These are phyloP conservation scores for Globisporangium yorkense DNA, from an alignment of 352 stramenopile genomes.

Conservation along the genomic window DNA sequence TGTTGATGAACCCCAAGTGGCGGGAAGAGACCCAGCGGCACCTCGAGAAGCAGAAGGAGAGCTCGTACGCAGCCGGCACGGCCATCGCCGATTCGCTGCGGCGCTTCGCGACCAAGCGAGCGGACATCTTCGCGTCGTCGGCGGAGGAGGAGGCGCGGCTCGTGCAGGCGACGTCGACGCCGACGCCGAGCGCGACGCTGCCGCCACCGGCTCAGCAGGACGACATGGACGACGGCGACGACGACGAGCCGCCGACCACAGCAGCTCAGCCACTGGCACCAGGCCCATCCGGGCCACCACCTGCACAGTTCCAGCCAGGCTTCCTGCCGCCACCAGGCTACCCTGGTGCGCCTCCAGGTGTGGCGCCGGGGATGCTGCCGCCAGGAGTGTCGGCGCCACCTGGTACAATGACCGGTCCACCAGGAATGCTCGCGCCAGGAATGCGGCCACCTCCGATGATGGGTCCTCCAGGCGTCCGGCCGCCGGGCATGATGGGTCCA, in stretches of 20 bases:
- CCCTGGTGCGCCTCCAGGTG: constrained; percentile 2
- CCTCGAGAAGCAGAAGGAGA: constrained; percentile 96
- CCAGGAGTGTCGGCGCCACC: constrained; percentile 18
- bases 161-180: constrained; percentile 35
- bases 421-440: constrained; percentile 18
- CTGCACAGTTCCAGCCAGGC: constrained; percentile 3
- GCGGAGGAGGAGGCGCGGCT: constrained; percentile 77
- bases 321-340: constrained; percentile 6
- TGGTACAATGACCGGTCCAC: constrained; percentile 15
- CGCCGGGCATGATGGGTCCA: constrained; percentile 28
- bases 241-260: constrained; percentile 1
- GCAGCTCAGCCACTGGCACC: not conserved
- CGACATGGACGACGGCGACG: constrained; percentile 37
- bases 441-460: constrained; percentile 20
- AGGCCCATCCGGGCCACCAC: constrained; percentile 4
- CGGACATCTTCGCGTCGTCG: constrained; percentile 92
- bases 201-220: constrained; percentile 13
- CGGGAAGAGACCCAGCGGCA: constrained; percentile 94
- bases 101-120: constrained; percentile 88
- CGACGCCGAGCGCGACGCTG: not conserved
- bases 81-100: constrained; percentile 95
- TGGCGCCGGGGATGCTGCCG: constrained; percentile 18
- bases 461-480: constrained; percentile 17
- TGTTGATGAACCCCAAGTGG: constrained; percentile 98
- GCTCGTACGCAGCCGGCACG: constrained; percentile 89